Conservation (phyloP, 306 rosid species). For the Ormosia emarginata region DNA sequence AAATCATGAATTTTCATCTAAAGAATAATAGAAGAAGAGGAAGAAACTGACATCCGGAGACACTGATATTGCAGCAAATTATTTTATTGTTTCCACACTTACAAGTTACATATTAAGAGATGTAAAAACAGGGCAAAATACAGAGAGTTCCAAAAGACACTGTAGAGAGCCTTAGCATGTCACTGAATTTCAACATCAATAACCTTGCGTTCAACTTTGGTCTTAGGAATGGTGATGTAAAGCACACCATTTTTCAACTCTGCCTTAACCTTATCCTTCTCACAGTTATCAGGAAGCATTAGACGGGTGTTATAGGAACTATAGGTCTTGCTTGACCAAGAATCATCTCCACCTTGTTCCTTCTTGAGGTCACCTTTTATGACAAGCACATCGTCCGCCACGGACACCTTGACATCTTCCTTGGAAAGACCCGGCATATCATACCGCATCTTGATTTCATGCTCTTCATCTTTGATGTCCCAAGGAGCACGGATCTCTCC, state of each 20-base stretch:
- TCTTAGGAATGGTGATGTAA: slow-evolving; percentile 60
- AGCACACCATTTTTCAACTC: slow-evolving; percentile 90
- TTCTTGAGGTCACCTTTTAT: slow-evolving; percentile 45
- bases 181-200: slow-evolving; percentile 64
- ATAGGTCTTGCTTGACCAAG: slow-evolving; percentile 46
- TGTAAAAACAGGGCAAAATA: not conserved
- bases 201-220: slow-evolving; percentile 69
- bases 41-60: not conserved
- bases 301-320: slow-evolving; percentile 58
- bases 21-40: not conserved
- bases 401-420: slow-evolving; percentile 65
- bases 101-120: not conserved
- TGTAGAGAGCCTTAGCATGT: not conserved
- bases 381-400: slow-evolving; percentile 63
- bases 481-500: slow-evolving; percentile 60
- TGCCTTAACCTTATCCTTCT: slow-evolving; percentile 66
- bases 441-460: slow-evolving; percentile 64
- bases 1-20: not conserved
- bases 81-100: not conserved
- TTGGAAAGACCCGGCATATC: slow-evolving; percentile 92
- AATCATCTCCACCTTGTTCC: slow-evolving; percentile 36
- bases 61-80: not conserved
- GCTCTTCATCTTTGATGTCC: slow-evolving; percentile 71
- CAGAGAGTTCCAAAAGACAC: not conserved
- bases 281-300: slow-evolving; percentile 60